phyloP scores from a whole-genome alignment of 1,284 basidiomycete species.

The Cutaneotrichosporon spelunceum region DNA sequence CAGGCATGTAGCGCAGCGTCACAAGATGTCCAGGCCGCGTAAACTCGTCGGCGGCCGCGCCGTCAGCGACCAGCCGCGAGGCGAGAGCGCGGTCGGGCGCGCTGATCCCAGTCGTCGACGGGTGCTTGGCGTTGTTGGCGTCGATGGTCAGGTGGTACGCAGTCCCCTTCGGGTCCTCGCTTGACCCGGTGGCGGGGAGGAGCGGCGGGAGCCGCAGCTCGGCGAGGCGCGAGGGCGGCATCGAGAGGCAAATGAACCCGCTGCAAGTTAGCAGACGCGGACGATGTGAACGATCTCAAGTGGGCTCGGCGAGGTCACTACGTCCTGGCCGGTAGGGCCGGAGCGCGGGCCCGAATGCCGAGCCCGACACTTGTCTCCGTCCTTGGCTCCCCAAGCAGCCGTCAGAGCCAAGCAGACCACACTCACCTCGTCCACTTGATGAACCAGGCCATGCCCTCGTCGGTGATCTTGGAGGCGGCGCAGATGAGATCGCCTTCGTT shows the following conservation, averaged over 20 bases:
- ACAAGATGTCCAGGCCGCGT: conserved; percentile 93
- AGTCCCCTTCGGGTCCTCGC: conserved; percentile 81
- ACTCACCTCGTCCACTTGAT: conserved; percentile 87
- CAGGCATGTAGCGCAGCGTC: conserved; percentile 78
- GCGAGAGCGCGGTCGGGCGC: conserved; percentile 91
- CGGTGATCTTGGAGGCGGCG: conserved; percentile 73
- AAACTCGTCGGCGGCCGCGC: conserved; percentile 68
- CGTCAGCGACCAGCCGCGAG: conserved; percentile 70
- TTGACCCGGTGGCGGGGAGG: conserved; percentile 68
- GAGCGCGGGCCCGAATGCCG: neutral
- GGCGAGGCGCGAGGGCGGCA: conserved; percentile 71
- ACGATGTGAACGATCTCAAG: too few species aligned
- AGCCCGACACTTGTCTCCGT: neutral
- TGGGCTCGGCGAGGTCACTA: too few species aligned
- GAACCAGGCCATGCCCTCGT: conserved; percentile 99
- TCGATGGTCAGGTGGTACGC: conserved; percentile 97
- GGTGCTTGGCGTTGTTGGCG: conserved; percentile 59
- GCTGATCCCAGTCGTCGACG: conserved; percentile 83
- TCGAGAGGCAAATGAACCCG: conserved; percentile 89
- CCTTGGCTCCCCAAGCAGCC: neutral
- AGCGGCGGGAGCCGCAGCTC: conserved; percentile 90
- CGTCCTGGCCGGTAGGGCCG: too few species aligned
- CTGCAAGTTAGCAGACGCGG: neutral
- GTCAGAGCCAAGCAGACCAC: neutral
- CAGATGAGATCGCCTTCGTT: conserved; percentile 94